Conservation (phyloP, 768 basidiomycete species). For the Hygrocybe punicea region DNA sequence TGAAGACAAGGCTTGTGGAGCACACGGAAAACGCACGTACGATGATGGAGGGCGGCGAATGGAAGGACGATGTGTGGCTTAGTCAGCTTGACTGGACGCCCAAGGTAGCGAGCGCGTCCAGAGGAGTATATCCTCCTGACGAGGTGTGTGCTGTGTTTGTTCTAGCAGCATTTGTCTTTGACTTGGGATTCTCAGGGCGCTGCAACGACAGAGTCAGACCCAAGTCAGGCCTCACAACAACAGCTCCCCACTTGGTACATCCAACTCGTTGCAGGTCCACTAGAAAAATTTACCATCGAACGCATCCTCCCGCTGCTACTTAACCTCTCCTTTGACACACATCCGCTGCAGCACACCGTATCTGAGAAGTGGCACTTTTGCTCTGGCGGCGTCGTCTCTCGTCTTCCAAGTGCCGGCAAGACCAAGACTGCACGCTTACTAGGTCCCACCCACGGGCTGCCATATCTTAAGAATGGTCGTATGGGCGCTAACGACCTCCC, state of each 20-base stretch:
- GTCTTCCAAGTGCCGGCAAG: constrained; percentile 30
- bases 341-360: constrained; percentile 53
- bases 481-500: constrained; percentile 42
- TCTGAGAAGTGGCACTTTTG: constrained; percentile 69
- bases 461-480: constrained; percentile 41
- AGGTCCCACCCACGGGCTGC: constrained; percentile 44
- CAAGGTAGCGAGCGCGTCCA: constrained; percentile 68
- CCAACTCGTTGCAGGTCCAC: constrained; percentile 43
- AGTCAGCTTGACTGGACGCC: constrained; percentile 94
- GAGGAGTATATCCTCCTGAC: constrained; percentile 49
- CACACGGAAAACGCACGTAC: constrained; percentile 69
- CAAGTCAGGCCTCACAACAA: not conserved
- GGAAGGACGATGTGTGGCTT: constrained; percentile 79
- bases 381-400: constrained; percentile 28
- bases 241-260: constrained; percentile 55
- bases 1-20: constrained; percentile 66
- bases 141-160: constrained; percentile 12
- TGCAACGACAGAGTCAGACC: not conserved
- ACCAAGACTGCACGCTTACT: constrained; percentile 23
- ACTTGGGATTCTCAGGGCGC: not conserved
- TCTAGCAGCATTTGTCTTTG: not conserved
- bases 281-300: constrained; percentile 42
- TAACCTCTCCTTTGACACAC: constrained; percentile 54
- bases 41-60: constrained; percentile 44
- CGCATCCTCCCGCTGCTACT: constrained; percentile 68